These are phyloP conservation scores for Fusarium zealandicum DNA, from an alignment of 2,329 filamentous ascomycete species.

Conservation along the genomic window DNA sequence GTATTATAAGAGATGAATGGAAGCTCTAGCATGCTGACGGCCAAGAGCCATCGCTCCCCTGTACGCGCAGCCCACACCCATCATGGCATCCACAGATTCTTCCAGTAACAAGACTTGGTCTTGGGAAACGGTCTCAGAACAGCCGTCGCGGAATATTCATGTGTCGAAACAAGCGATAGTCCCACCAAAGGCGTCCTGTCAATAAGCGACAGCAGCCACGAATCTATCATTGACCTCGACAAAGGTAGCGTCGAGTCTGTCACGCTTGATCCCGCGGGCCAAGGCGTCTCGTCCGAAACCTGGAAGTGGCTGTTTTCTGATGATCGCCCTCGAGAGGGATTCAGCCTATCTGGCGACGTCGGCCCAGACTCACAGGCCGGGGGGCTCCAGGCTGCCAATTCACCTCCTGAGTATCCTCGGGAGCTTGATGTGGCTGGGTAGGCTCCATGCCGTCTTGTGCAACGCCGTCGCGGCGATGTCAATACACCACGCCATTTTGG, in stretches of 20 bases:
- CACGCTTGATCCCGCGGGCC: neutral
- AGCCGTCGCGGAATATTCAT: neutral
- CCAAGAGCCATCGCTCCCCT: neutral
- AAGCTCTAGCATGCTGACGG: neutral
- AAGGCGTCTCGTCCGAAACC: neutral
- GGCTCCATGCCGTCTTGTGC: too few species aligned
- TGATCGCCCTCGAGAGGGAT: constrained; percentile 24
- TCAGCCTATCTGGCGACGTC: neutral
- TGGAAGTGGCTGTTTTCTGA: constrained; percentile 12
- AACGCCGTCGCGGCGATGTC: too few species aligned
- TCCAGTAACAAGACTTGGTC: neutral
- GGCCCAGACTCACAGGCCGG: neutral
- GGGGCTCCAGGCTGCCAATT: neutral
- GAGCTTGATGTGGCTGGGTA: neutral
- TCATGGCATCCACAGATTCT: constrained; percentile 4
- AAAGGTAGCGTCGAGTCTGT: neutral
- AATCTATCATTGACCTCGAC: neutral
- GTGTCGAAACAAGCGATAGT: neutral
- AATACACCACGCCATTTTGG: too few species aligned
- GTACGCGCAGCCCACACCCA: neutral
- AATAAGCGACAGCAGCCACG: neutral
- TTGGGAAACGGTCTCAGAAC: neutral
- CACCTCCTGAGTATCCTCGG: neutral
- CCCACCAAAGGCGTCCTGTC: constrained; percentile 2
- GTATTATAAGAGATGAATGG: neutral